These are phyloP conservation scores for Nemania sp. DNA, from an alignment of 2,329 filamentous ascomycete genomes.

Conservation along the genomic window DNA sequence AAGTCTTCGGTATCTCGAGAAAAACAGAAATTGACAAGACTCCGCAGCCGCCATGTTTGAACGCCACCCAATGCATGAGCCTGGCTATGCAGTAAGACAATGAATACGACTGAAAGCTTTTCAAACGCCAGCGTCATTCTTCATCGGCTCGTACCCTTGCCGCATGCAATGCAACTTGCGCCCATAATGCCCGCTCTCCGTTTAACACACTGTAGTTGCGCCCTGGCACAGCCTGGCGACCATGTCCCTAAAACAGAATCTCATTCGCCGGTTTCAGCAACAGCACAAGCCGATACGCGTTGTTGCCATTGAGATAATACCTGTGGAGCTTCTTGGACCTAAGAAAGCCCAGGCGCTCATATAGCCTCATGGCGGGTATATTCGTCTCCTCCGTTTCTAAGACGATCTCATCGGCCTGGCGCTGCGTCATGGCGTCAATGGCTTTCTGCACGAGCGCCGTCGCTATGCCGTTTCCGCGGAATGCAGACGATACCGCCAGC, in stretches of 20 bases:
- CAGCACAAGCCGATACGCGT: slow-evolving; percentile 85
- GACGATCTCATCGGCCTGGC: slow-evolving; percentile 89
- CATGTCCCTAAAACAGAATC: slow-evolving; percentile 16
- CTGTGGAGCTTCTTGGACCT: slow-evolving; percentile 90
- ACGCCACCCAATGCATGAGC: slow-evolving; percentile 25
- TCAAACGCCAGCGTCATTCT: slow-evolving; percentile 2
- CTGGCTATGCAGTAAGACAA: slow-evolving; percentile 14
- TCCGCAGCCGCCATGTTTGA: slow-evolving; percentile 1
- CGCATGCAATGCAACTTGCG: background rate
- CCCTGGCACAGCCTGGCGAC: background rate
- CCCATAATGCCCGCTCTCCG: background rate
- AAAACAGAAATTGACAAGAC: too few relatives aligned
- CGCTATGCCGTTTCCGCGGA: slow-evolving; percentile 83
- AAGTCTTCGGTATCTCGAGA: background rate
- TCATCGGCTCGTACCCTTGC: background rate
- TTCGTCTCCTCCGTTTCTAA: slow-evolving; percentile 97
- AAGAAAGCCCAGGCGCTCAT: slow-evolving; percentile 89
- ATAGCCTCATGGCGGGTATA: slow-evolving; percentile 83
- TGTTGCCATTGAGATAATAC: slow-evolving; percentile 96
- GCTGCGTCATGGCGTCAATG: slow-evolving; percentile 85
- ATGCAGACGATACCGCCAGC: slow-evolving; percentile 83
- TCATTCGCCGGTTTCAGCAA: slow-evolving; percentile 63
- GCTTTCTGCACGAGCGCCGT: slow-evolving; percentile 86
- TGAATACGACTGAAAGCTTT: background rate
- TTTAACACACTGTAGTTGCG: background rate